These are phyloP conservation scores for Pythium insidiosum DNA, from an alignment of 352 stramenopile genomes.

Conservation along the genomic window DNA sequence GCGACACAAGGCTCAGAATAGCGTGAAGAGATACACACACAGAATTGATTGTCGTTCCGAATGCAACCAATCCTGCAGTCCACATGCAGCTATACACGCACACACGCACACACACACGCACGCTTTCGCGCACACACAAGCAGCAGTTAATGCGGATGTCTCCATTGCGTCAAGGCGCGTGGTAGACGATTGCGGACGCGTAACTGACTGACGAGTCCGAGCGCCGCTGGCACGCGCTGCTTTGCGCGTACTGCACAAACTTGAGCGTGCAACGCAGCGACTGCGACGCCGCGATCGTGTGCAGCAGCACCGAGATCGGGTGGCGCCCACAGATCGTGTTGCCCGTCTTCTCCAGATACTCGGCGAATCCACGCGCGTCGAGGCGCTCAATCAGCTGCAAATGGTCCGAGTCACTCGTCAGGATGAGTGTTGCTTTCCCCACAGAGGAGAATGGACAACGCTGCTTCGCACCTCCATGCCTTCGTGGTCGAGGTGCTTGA, in stretches of 20 bases:
- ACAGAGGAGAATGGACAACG: not conserved
- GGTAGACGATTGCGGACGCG: conserved; percentile 87
- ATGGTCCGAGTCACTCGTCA: not conserved
- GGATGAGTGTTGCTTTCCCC: too few species aligned
- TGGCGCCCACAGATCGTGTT: conserved; percentile 98
- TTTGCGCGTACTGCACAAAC: conserved; percentile 94
- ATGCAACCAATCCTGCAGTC: too few species aligned
- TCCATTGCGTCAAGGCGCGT: conserved; percentile 38
- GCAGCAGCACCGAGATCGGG: conserved; percentile 84
- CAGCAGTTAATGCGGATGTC: too few species aligned
- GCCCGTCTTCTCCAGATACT: conserved; percentile 90
- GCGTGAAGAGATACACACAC: too few species aligned
- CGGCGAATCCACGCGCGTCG: conserved; percentile 86
- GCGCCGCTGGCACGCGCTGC: conserved; percentile 73
- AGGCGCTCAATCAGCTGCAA: conserved; percentile 87
- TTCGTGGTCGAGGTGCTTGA: conserved; percentile 92
- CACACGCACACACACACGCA: too few species aligned
- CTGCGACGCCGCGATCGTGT: conserved; percentile 43
- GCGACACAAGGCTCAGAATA: too few species aligned
- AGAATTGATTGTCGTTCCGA: too few species aligned
- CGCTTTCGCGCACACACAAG: too few species aligned
- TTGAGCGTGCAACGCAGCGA: conserved; percentile 69
- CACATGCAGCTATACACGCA: not conserved
- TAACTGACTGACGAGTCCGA: conserved; percentile 93
- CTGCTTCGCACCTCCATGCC: conserved; percentile 52